phyloP scores from a whole-genome alignment of 257 asterid genomes.

The Forsythia suspensa region DNA sequence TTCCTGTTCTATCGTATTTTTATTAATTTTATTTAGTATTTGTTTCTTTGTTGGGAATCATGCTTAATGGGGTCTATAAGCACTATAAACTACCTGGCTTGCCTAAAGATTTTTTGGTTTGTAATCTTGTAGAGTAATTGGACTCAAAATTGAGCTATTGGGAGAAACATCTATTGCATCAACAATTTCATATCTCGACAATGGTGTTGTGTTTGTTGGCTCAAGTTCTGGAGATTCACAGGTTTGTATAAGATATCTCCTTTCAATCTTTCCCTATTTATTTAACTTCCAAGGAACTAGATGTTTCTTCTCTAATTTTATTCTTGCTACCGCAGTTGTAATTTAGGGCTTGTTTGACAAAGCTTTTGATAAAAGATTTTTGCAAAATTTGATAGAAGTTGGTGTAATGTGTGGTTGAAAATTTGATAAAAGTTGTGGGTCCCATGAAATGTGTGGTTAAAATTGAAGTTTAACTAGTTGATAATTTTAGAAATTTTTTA shows the following conservation, averaged over 20 bases:
- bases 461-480: too few species aligned
- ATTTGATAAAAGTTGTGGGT: too few species aligned
- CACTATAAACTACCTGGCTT: conserved; percentile 8
- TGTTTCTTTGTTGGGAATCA: not conserved
- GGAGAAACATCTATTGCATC: conserved; percentile 92
- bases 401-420: too few species aligned
- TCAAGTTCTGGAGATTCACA: conserved; percentile 96
- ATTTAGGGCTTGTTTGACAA: not conserved
- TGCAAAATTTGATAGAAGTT: too few species aligned
- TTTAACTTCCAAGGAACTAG: not conserved
- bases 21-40: not conserved
- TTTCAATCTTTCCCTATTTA: not conserved
- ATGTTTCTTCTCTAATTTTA: not conserved
- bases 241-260: conserved; percentile 36
- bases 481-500: too few species aligned
- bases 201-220: conserved; percentile 81
- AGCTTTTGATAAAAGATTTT: too few species aligned
- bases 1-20: conserved; percentile 9
- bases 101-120: conserved; percentile 15
- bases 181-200: conserved; percentile 86
- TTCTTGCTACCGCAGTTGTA: not conserved
- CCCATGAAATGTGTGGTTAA: too few species aligned
- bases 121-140: conserved; percentile 60
- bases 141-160: conserved; percentile 84
- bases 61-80: not conserved